phyloP scores from a whole-genome alignment of 176 grass and related monocot species.

The Canna indica region DNA sequence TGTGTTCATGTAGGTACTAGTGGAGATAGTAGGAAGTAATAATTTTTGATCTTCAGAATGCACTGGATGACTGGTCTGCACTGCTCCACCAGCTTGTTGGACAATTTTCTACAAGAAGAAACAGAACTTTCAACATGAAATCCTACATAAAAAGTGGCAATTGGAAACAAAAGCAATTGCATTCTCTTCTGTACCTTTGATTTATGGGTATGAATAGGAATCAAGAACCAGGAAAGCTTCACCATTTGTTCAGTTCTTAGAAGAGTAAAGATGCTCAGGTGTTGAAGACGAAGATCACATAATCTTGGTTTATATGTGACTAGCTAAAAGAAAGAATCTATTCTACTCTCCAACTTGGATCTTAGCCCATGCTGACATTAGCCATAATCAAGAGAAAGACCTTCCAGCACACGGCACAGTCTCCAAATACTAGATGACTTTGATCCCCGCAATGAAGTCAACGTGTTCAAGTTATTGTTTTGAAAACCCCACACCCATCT shows the following conservation, averaged over 20 bases:
- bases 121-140: not conserved
- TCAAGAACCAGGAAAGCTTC: constrained; percentile 12
- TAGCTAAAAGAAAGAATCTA: not conserved
- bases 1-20: constrained; percentile 14
- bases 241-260: not conserved
- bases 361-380: constrained; percentile 19
- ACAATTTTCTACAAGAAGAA: constrained; percentile 27
- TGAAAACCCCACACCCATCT: constrained; percentile 59
- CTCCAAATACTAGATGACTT: constrained; percentile 42
- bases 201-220: constrained; percentile 11
- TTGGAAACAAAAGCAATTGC: constrained; percentile 8
- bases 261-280: not conserved
- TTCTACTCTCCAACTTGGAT: not conserved
- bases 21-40: constrained; percentile 21
- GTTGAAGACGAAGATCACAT: not conserved
- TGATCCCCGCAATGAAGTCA: constrained; percentile 41
- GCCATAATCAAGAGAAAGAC: constrained; percentile 28
- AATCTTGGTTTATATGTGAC: not conserved
- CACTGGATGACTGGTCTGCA: constrained; percentile 20
- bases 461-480: constrained; percentile 20
- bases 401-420: constrained; percentile 21
- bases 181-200: constrained; percentile 34
- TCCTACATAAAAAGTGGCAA: not conserved
- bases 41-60: constrained; percentile 29
- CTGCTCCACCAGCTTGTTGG: constrained; percentile 25